Evolutionary conservation across 306 rosid species (phyloP).

Genomic region (Prinsepia uniflora): DNA sequence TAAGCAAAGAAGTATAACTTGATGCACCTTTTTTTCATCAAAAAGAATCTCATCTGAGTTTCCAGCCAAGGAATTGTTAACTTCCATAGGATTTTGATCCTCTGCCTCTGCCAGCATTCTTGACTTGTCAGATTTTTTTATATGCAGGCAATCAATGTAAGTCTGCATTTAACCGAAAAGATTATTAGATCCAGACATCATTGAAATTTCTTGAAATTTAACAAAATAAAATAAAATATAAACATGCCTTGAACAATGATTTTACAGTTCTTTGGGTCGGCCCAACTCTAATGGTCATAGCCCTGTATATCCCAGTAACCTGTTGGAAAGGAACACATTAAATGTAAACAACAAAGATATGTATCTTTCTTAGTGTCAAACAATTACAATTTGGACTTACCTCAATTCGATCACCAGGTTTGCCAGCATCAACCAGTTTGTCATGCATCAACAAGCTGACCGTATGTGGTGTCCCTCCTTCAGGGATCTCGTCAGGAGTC

Average conservation of each 20-base stretch:
- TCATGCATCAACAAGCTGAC: slow-evolving; percentile 95
- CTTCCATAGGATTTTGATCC: slow-evolving; percentile 46
- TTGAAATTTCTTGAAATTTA: slow-evolving; percentile 13
- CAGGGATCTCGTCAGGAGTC: slow-evolving; percentile 97
- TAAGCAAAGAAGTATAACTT: slow-evolving; percentile 4
- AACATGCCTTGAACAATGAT: slow-evolving; percentile 77
- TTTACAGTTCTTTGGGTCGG: slow-evolving; percentile 92
- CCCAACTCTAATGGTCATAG: slow-evolving; percentile 95
- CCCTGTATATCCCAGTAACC: slow-evolving; percentile 95
- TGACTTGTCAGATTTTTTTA: slow-evolving; percentile 83
- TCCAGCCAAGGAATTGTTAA: slow-evolving; percentile 37
- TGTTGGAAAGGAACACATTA: slow-evolving; percentile 30
- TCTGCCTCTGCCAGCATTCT: slow-evolving; percentile 60
- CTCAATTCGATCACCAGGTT: slow-evolving; percentile 98
- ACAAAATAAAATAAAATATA: slow-evolving; percentile 7
- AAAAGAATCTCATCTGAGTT: slow-evolving; percentile 46
- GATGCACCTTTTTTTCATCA: slow-evolving; percentile 61
- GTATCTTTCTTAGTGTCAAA: slow-evolving; percentile 13
- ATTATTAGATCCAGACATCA: slow-evolving; percentile 13
- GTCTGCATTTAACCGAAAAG: slow-evolving; percentile 54
- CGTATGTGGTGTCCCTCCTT: slow-evolving; percentile 98
- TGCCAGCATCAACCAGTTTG: slow-evolving; percentile 88
- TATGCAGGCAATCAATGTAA: slow-evolving; percentile 88
- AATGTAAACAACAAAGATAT: slow-evolving; percentile 13
- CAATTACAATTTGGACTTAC: slow-evolving; percentile 36